phyloP scores from a whole-genome alignment of 202 grass and related monocot species.

The Hordeum pubiflorum region DNA sequence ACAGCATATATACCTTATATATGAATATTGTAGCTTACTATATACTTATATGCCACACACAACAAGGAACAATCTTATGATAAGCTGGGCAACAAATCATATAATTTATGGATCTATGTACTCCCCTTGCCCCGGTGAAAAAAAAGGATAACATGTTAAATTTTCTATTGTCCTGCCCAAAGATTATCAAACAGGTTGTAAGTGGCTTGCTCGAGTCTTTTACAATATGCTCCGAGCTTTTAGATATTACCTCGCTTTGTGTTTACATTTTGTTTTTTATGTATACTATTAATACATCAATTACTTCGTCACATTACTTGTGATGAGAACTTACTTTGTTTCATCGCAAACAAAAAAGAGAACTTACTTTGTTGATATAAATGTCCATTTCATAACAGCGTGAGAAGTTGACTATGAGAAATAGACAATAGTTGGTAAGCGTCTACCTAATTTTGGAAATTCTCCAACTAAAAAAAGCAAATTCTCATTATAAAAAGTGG shows the following conservation, averaged over 20 bases:
- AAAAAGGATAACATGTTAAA: no score
- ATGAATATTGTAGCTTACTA: no score
- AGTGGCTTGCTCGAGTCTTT: neutral
- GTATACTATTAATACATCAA: neutral
- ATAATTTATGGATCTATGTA: neutral
- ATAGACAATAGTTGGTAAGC: neutral
- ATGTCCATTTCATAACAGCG: neutral
- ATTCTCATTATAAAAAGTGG: neutral
- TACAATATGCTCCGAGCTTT: neutral
- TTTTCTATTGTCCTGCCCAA: no score
- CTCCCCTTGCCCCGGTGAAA: no score
- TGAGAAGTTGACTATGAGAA: neutral
- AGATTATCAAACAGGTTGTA: no score
- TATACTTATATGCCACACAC: no score
- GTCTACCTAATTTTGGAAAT: neutral
- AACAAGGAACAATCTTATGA: neutral
- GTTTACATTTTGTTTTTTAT: neutral
- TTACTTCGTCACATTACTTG: neutral
- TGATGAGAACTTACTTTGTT: neutral
- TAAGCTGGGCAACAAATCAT: no score
- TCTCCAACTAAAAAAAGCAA: neutral
- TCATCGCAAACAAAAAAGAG: no score
- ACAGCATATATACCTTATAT: no score
- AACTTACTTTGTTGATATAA: neutral
- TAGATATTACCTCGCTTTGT: neutral